phyloP scores from a whole-genome alignment of 2,329 filamentous ascomycete genomes.

The Rhinocladiella mackenziei region DNA sequence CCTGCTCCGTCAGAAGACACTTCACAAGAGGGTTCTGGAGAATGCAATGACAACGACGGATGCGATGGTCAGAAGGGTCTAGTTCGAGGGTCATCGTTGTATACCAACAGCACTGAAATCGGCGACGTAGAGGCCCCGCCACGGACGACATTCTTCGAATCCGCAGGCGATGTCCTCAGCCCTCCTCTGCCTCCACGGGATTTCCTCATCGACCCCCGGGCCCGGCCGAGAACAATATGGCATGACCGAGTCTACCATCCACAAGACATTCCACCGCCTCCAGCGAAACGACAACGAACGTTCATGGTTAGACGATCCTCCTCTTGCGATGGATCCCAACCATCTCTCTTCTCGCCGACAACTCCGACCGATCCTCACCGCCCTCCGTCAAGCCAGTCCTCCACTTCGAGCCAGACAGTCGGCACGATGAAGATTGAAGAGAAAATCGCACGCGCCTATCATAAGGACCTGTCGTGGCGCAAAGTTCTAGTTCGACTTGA shows the following conservation, averaged over 20 bases:
- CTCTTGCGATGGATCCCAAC: conserved; percentile 9
- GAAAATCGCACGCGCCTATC: conserved; percentile 94
- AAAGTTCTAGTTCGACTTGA: conserved; percentile 95
- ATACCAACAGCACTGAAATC: conserved; percentile 40
- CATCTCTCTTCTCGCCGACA: conserved; percentile 3
- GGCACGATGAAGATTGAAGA: conserved; percentile 82
- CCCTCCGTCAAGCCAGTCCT: conserved; percentile 12
- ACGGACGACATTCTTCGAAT: conserved; percentile 89
- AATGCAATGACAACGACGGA: not conserved
- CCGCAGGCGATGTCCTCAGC: conserved; percentile 85
- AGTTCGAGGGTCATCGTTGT: conserved; percentile 49
- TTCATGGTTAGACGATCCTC: conserved; percentile 28
- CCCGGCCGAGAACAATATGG: conserved; percentile 84
- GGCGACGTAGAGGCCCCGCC: conserved; percentile 66
- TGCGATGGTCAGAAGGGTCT: conserved; percentile 28
- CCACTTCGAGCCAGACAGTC: conserved; percentile 40
- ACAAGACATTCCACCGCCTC: conserved; percentile 81
- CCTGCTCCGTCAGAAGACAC: conserved; percentile 38
- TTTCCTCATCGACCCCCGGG: conserved; percentile 78
- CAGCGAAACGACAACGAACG: conserved; percentile 45
- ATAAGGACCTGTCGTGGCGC: conserved; percentile 85
- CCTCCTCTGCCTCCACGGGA: conserved; percentile 77
- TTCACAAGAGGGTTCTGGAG: conserved; percentile 8
- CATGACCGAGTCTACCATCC: conserved; percentile 95
- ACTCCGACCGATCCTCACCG: conserved; percentile 2